Evolutionary conservation across 805 yeast genomes (phyloP).

Genomic region (Jamesozyma lodderae): DNA sequence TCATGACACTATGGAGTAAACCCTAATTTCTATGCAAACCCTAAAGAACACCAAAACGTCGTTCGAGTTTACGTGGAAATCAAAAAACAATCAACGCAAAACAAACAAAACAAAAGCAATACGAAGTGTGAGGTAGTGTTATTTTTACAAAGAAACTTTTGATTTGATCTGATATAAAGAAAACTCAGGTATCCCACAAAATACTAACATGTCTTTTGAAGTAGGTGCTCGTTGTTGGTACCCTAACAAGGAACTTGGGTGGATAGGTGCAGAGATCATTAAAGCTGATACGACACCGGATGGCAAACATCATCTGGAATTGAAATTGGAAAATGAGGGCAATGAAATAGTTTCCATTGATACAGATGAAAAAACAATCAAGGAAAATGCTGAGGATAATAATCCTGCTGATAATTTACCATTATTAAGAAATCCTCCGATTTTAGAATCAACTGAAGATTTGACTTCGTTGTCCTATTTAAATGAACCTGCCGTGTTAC

Average conservation of each 20-base stretch:
- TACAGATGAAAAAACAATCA: conserved; percentile 29
- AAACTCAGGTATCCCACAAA: neutral
- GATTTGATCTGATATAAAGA: neutral
- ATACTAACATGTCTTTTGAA: conserved; percentile 36
- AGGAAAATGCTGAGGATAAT: conserved; percentile 1
- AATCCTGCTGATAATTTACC: conserved; percentile 44
- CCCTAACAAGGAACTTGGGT: conserved; percentile 59
- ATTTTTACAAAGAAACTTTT: neutral
- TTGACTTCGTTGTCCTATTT: conserved; percentile 83
- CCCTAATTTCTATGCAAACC: too few species aligned
- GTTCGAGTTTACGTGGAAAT: too few species aligned
- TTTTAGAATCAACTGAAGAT: conserved; percentile 89
- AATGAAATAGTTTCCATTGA: conserved; percentile 41
- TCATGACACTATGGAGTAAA: too few species aligned
- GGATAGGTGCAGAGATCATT: conserved; percentile 61
- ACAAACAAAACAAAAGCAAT: too few species aligned
- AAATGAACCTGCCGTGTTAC: conserved; percentile 93
- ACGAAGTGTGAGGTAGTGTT: too few species aligned
- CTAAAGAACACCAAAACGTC: too few species aligned
- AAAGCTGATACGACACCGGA: conserved; percentile 31
- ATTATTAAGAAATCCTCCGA: conserved; percentile 82
- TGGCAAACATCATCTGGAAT: conserved; percentile 41
- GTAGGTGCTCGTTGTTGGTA: conserved; percentile 69
- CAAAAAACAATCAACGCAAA: too few species aligned
- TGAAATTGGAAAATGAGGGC: conserved; percentile 38